These are phyloP conservation scores for Fusarium tanahbumbuense DNA, from an alignment of 2,329 filamentous ascomycete genomes.

Conservation along the genomic window DNA sequence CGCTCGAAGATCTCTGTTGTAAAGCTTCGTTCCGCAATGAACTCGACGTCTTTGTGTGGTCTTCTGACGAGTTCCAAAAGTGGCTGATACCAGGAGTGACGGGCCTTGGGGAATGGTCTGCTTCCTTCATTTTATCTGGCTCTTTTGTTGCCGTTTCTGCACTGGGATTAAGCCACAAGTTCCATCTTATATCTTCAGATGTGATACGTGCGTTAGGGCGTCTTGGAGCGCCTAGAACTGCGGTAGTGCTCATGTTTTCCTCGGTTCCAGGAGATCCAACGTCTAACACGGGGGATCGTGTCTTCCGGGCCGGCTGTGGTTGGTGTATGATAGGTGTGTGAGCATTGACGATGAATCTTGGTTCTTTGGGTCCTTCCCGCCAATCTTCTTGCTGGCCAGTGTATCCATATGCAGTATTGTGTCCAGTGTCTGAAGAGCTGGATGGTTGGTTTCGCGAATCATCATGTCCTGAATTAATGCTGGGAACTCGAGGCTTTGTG, in stretches of 20 bases:
- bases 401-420: not conserved
- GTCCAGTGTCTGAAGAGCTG: not conserved
- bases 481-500: too few relatives aligned
- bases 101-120: not conserved
- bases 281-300: conserved; percentile 16
- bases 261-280: conserved; percentile 24
- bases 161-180: conserved; percentile 35
- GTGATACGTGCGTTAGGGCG: not conserved
- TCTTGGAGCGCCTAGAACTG: conserved; percentile 22
- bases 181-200: conserved; percentile 40
- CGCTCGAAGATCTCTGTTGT: not conserved
- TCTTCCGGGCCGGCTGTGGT: conserved; percentile 42
- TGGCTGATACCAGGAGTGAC: conserved; percentile 37
- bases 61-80: conserved; percentile 21
- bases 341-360: conserved; percentile 29
- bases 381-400: not conserved
- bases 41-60: not conserved
- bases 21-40: not conserved
- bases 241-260: conserved; percentile 26
- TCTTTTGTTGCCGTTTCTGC: not conserved
- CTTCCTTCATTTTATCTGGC: not conserved
- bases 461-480: too few relatives aligned
- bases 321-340: conserved; percentile 41
- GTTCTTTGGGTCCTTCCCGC: conserved; percentile 9
- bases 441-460: not conserved